Percentiles rank a stretch among this genome's conserved stretches.
Evolutionary conservation across 169 alveolate species (phyloP).

Genomic region (Cryptosporidium viatorum): DNA sequence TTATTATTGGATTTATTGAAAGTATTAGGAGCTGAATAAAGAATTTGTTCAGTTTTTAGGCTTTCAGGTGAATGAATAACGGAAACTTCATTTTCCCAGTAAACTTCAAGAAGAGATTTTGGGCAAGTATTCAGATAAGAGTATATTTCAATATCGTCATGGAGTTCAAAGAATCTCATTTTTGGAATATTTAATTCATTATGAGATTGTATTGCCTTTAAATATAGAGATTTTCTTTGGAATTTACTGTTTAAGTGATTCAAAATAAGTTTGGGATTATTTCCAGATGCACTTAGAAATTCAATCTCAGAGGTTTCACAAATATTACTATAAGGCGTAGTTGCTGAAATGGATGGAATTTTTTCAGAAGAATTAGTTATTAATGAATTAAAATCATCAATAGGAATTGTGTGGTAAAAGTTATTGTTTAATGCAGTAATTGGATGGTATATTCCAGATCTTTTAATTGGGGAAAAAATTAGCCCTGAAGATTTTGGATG

Average conservation of each 20-base stretch:
- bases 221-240: not conserved
- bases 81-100: conserved; percentile 32
- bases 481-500: conserved; percentile 38
- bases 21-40: not conserved
- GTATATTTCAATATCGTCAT: not conserved
- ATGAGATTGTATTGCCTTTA: not conserved
- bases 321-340: not conserved
- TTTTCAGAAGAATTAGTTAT: conserved; percentile 2
- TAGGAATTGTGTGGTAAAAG: not conserved
- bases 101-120: conserved; percentile 33
- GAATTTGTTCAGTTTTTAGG: not conserved
- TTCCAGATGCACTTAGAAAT: not conserved
- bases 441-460: conserved; percentile 8
- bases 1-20: not conserved
- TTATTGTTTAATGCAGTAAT: conserved; percentile 34
- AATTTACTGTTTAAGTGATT: conserved; percentile 3
- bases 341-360: not conserved
- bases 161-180: conserved; percentile 52
- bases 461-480: conserved; percentile 5
- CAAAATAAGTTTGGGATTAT: not conserved
- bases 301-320: conserved; percentile 5
- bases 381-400: not conserved
- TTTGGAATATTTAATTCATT: not conserved
- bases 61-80: not conserved
- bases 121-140: not conserved